Evolutionary conservation across 2,329 filamentous ascomycete genomes (phyloP).

Genomic region (Curvularia hawaiiensis): DNA sequence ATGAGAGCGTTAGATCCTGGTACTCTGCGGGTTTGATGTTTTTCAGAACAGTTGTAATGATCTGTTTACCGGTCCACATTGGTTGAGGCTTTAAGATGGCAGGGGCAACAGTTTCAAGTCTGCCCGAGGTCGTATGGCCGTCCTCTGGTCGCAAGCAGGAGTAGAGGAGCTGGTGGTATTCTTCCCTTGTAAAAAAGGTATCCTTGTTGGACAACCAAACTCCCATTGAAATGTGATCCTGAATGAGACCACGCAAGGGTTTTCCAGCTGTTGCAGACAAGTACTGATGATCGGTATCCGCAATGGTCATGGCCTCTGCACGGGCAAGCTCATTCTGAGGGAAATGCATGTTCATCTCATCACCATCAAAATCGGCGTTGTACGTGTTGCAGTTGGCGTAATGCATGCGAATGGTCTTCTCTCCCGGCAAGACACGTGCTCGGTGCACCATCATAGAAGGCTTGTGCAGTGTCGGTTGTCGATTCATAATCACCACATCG

Average conservation of each 20-base stretch:
- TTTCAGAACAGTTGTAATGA: constrained; percentile 89
- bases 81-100: constrained; percentile 79
- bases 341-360: constrained; percentile 99
- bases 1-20: constrained; percentile 77
- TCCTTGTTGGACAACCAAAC: constrained; percentile 90
- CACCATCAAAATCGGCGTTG: constrained; percentile 98
- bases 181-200: constrained; percentile 83
- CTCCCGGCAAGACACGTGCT: constrained; percentile 86
- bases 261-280: constrained; percentile 92
- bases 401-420: constrained; percentile 99
- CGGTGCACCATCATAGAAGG: constrained; percentile 99
- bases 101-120: constrained; percentile 80
- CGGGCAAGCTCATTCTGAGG: constrained; percentile 95
- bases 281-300: constrained; percentile 97
- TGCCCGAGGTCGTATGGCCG: constrained; percentile 81
- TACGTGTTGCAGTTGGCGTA: constrained; percentile 99
- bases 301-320: constrained; percentile 89
- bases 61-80: constrained; percentile 95
- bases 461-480: constrained; percentile 96
- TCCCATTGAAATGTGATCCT: constrained; percentile 96
- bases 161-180: constrained; percentile 95
- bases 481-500: constrained; percentile 98
- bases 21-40: constrained; percentile 84
- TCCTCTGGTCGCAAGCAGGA: constrained; percentile 87
- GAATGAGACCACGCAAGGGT: constrained; percentile 92